Evolutionary conservation across 108 stramenopile genomes (phyloP).

Genomic region (Discostella stelligeroides): DNA sequence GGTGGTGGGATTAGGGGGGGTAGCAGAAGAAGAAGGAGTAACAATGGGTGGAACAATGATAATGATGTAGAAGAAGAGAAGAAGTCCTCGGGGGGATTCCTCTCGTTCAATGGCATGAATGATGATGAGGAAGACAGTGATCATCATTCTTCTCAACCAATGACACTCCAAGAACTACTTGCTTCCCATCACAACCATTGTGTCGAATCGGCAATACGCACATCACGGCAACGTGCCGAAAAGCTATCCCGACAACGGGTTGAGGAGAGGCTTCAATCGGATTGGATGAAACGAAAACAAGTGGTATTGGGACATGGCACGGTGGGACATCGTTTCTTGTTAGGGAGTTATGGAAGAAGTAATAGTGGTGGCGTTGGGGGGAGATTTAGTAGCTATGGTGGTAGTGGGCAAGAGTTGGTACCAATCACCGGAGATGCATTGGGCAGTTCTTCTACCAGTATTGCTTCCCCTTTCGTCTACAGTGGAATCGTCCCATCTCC

Average conservation of each 20-base stretch:
- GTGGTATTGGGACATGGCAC: constrained; percentile 22
- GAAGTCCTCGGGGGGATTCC: constrained; percentile 4
- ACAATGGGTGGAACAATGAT: background rate
- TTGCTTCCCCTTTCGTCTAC: constrained; percentile 9
- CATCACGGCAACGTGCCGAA: background rate
- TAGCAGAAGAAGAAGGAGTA: constrained; percentile 16
- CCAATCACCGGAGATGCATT: background rate
- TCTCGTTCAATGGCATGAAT: background rate
- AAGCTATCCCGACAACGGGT: constrained; percentile 9
- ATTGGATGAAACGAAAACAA: constrained; percentile 21
- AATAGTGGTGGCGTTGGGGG: background rate
- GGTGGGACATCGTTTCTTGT: constrained; percentile 16
- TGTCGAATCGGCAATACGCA: constrained; percentile 17
- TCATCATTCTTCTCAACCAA: background rate
- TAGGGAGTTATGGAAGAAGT: background rate
- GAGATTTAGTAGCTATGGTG: background rate
- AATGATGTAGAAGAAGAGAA: constrained; percentile 5
- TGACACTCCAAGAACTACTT: constrained; percentile 7
- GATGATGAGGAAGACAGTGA: background rate
- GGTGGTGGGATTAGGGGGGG: constrained; percentile 20
- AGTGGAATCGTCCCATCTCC: constrained; percentile 27
- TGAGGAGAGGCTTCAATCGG: background rate
- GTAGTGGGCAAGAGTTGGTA: background rate
- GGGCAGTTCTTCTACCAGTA: background rate
- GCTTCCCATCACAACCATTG: constrained; percentile 27